Base-by-base conservation (phyloP, 345 rosid species). In the Rubroshorea leprosula region DNA sequence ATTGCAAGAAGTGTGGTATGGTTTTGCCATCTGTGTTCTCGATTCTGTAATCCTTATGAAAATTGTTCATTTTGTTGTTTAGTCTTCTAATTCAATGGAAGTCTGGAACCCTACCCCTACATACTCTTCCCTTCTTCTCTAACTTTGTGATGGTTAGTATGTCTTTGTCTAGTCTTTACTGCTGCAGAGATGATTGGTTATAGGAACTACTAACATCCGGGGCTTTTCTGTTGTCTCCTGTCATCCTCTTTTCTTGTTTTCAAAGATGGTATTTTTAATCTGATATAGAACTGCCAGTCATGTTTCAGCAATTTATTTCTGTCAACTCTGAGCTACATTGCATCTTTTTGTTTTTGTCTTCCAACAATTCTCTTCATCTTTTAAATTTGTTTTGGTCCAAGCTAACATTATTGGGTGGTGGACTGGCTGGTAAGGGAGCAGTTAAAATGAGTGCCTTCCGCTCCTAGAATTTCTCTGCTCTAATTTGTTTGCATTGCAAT, bases 1-100 rank as follows among this genome's bases (percentile, higher is more conserved):
- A 93, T 60, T 93, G 99, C 89, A 74, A 78, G 70, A 89, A 81
- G 71, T 93, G 99, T 62, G 99, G 99, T 93, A 87, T 18, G 89
- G 54, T 15, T 2, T 68, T 46, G 2, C 21, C 26, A 11, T 19
- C 44, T 20, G 16, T 14, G n/a, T 20, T 60, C 29, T 14, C 64
- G 9, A 1, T 17, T 26, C 51, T 12, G 10, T 18, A 48, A 20
- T 20, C 20, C 48, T 59, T 19, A 4, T 48, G 2, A 5, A 23
- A 43, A 6, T 9, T 19, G 26, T 24, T n/a, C 18, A 57, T 23
- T 57, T 45, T 23, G 5, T 8, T 23, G 38, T 10, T 13, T 44
- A 29, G 35, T 4, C 9, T 9, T 29, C 35, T 29, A 9, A 29
- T 9, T 29, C 35, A 29, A 29, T 9, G 9, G 35, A 29, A 4